Evolutionary conservation across 129 eudicot genomes (phyloP), one percentile per base, ranked within the genome.

Genomic region (Rutidosis leptorrhynchoides): DNA sequence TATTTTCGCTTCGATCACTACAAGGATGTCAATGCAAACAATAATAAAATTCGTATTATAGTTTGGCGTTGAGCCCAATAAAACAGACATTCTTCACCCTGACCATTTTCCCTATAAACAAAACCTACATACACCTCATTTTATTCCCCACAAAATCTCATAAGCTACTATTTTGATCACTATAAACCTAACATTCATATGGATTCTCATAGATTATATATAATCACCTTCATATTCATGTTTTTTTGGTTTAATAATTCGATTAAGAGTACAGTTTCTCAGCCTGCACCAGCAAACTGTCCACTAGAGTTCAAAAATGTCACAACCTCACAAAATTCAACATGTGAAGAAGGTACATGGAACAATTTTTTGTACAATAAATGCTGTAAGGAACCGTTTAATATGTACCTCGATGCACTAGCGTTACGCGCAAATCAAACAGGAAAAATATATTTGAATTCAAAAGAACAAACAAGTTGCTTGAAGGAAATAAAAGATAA

Each of bases 391-490:
- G 51, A 62, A 8, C 68, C 82, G 21, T 81, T 81, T 72, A 48
- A 68, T 11, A 42, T 51, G 7, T 81, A 81, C 69, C 77, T 84
- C 24, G 73, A 74, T 29, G 85, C 81, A 15, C 70, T 84, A 54
- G 85, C 85, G 24, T 25, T 30, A 14, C 74, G 68, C 15, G 77
- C 83, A 4, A 84, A 78, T 72, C 76, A 58, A 27, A 82, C 87
- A 0, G 87, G 85, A 37, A 37, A 71, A 2, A 74, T 76, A 21
- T 82, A 22, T 77, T 53, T 82, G 72, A 60, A 74, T 30, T 64
- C 81, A 1, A 28, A 67, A 15, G 79, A 85, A 45, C 91, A 82
- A 46, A 58, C 43, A 24, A 60, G 73, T 30, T 85, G 87, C 64
- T 79, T 77, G 69, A 74, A 29, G 26, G 48, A 62, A 26, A 57